Conservation (phyloP, 305 asterid species). For the Fraxinus sp. region DNA sequence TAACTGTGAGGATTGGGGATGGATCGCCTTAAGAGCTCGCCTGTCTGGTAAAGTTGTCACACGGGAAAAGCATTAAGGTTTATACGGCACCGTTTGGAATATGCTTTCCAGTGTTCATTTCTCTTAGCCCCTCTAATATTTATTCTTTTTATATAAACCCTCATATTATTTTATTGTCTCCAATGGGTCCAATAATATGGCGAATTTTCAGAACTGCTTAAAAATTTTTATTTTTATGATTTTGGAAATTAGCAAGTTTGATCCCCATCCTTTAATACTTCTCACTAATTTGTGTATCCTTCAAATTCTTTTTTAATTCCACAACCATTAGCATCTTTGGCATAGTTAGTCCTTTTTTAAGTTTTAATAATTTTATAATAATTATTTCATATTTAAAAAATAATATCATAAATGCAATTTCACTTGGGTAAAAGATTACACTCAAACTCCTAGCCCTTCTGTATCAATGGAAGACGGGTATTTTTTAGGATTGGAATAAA, state of each 20-base stretch:
- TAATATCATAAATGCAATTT: too few species aligned
- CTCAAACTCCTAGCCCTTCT: too few species aligned
- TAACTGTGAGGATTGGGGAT: conserved; percentile 16
- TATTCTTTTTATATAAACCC: not conserved
- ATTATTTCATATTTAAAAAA: too few species aligned
- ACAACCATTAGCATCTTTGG: not conserved
- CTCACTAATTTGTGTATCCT: not conserved
- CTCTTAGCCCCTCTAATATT: not conserved
- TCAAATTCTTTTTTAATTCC: not conserved
- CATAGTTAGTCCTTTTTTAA: not conserved
- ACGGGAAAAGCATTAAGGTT: not conserved
- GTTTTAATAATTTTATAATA: too few species aligned
- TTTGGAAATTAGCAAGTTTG: too few species aligned
- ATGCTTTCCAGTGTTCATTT: not conserved
- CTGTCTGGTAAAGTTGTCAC: not conserved
- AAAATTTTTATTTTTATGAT: too few species aligned
- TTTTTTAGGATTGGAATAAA: too few species aligned
- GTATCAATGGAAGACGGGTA: too few species aligned
- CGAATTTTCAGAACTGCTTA: not conserved
- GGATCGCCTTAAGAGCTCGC: not conserved
- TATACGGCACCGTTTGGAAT: not conserved
- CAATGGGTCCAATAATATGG: not conserved
- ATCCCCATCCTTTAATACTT: not conserved
- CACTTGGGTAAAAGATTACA: too few species aligned
- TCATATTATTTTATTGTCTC: not conserved